Evolutionary conservation across 2,329 filamentous ascomycete genomes (phyloP).

Genomic region (Cercospora sojina): DNA sequence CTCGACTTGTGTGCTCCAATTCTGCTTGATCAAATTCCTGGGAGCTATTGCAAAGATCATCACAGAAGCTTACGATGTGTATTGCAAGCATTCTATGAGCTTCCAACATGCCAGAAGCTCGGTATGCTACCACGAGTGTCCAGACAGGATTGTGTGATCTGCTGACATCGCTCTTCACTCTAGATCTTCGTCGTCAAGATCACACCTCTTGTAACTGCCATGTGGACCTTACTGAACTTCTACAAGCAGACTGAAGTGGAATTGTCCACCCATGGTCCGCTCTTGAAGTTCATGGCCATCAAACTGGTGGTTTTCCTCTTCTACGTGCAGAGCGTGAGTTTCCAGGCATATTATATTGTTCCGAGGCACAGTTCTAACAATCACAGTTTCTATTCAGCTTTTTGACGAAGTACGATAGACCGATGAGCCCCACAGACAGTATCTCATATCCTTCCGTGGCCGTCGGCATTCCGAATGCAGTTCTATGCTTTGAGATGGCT

Average conservation of each 20-base stretch:
- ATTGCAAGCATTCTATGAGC: not conserved
- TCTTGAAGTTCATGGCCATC: not conserved
- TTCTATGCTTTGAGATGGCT: not conserved
- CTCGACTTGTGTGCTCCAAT: not conserved
- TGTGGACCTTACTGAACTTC: not conserved
- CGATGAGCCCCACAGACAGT: not conserved
- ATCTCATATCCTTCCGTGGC: not conserved
- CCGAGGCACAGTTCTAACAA: not conserved
- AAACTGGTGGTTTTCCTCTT: not conserved
- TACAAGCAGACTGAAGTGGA: not conserved
- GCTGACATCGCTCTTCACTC: not conserved
- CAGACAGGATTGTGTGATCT: accelerated
- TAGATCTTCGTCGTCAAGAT: not conserved
- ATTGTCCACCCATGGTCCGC: not conserved
- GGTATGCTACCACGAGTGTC: not conserved
- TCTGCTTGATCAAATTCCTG: not conserved
- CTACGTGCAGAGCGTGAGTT: not conserved
- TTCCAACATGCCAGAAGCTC: not conserved
- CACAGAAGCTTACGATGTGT: not conserved
- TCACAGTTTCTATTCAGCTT: not conserved
- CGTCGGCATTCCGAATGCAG: not conserved
- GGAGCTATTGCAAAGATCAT: not conserved
- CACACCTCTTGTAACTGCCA: not conserved
- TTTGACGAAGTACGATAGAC: not conserved
- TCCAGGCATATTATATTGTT: not conserved